These are phyloP conservation scores for Zea mays DNA, from an alignment of 176 grass and related monocot species.

Conservation along the genomic window Zm-B73-REFERENCE-NAM-5.0 NC_050102.1:37241501-37242000, in stretches of 20 bases:
- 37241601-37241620: constrained; percentile 65
- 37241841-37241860: constrained; percentile 45
- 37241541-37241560: constrained; percentile 87
- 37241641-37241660: constrained; percentile 79
- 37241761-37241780: constrained; percentile 84
- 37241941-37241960: constrained; percentile 8
- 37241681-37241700: constrained; percentile 16
- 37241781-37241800: constrained; percentile 96
- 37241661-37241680: constrained; percentile 52
- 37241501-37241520: constrained; percentile 37
- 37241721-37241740: constrained; percentile 20
- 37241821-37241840: constrained; percentile 53
- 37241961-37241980: constrained; percentile 5
- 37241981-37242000: constrained; percentile 27
- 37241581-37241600: constrained; percentile 67
- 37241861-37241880: constrained; percentile 70
- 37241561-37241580: constrained; percentile 87
- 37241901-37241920: constrained; percentile 4
- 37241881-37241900: constrained; percentile 6
- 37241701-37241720: constrained; percentile 17
- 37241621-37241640: constrained; percentile 67
- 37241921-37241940: constrained; percentile 16
- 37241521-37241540: constrained; percentile 75
- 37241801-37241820: constrained; percentile 67
- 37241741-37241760: constrained; percentile 28